Evolutionary conservation across 2,329 filamentous ascomycete genomes (phyloP), one percentile per base, ranked within the genome.

Genomic region (Endothia cerciana): DNA sequence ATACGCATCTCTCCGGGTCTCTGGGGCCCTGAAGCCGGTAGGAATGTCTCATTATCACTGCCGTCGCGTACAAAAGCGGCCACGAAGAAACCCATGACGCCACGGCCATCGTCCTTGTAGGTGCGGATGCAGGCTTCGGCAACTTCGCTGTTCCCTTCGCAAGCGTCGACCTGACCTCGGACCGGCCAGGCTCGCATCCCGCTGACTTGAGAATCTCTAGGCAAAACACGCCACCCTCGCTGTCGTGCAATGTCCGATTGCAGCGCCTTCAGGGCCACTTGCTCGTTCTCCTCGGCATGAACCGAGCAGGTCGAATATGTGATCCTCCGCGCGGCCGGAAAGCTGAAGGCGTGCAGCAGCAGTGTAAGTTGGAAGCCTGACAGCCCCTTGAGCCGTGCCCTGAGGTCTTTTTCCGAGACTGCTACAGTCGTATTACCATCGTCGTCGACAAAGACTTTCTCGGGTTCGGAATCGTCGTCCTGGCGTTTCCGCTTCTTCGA

Each of bases 301-400:
- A 97, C 81, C 0, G 94, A 98, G 75, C 95, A 99, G 0, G 95
- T 98, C 41, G 93, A 97, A 75, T 98, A 99, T 0, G 92, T 94
- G 53, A 98, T 89, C 70, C 87, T 89, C 15, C 76, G 83, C 0
- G 92, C 93, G 1, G 85, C 82, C 0, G 93, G 90, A 71, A 98
- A 99, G 28, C 81, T 78, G 77, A 98, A 90, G 0, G 95, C 94
- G 75, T 97, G 95, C 57, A 90, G 83, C 2, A 99, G 81, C 13
- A 98, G 87, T 33, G 86, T 87, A 6, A 94, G 84, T 77, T 99
- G 95, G 71, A 98, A 95, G 2, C 86, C 84, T 0, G 94, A 89
- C 1, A 99, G 82, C 4, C 92, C 89, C 17, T 84, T 81, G 17
- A 98, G 82, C 3, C 94, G 87, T 7, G 86, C 82, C 49, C 83